A percentile compares a stretch with the other conserved stretches of the same genome.
phyloP scores from a whole-genome alignment of 805 yeast genomes.

The Yarrowia bubula region DNA sequence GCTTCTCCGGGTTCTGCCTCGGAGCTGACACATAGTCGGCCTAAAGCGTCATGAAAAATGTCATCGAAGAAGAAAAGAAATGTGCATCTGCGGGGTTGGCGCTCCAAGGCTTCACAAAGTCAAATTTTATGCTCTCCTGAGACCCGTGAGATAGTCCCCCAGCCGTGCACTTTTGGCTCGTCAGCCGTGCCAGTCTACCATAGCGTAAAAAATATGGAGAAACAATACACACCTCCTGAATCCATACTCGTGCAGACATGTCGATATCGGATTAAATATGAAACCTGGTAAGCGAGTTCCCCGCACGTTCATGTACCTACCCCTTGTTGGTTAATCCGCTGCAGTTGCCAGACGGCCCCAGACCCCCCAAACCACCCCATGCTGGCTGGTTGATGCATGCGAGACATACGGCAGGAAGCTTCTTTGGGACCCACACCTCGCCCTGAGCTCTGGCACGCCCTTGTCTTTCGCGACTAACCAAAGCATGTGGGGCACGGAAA shows the following conservation, averaged over 20 bases:
- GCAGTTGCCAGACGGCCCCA: no score
- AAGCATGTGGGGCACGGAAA: slow-evolving; percentile 1
- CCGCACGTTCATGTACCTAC: neutral
- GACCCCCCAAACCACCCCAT: neutral
- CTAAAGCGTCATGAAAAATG: neutral
- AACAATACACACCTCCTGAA: no score
- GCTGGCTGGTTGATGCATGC: neutral
- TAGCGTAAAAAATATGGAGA: no score
- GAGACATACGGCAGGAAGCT: neutral
- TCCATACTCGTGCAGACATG: no score
- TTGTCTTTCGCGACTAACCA: neutral
- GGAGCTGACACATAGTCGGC: no score
- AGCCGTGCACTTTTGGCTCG: neutral
- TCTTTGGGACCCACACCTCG: neutral
- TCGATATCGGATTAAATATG: neutral
- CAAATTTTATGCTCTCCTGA: neutral
- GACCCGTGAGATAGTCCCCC: neutral
- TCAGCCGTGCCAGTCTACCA: neutral
- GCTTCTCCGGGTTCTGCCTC: no score
- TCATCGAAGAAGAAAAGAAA: neutral
- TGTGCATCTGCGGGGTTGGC: neutral
- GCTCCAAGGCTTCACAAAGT: neutral
- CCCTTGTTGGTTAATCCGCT: slow-evolving; percentile 7
- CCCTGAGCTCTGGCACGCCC: neutral
- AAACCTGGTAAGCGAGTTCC: neutral